phyloP scores from a whole-genome alignment of 2,329 filamentous ascomycete species.

The Hortaea werneckii region DNA sequence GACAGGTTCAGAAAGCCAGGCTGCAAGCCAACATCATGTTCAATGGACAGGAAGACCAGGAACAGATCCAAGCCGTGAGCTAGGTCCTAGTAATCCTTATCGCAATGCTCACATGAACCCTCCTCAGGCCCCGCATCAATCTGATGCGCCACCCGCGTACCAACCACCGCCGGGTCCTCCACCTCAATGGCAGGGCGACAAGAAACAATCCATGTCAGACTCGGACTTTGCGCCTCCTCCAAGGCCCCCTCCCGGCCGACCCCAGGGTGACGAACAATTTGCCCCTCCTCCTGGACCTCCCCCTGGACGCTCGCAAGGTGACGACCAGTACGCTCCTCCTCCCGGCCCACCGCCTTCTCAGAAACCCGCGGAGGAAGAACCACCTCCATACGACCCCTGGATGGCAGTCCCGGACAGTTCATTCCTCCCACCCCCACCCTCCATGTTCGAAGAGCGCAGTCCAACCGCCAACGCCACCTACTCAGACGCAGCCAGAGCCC shows the following conservation, averaged over 20 bases:
- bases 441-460: conserved; percentile 54
- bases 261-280: conserved; percentile 13
- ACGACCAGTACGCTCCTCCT: conserved; percentile 21
- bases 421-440: conserved; percentile 62
- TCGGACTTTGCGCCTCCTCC: conserved; percentile 19
- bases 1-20: not conserved
- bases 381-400: conserved; percentile 61
- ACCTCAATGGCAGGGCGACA: conserved; percentile 15
- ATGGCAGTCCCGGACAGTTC: conserved; percentile 61
- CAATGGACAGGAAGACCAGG: not conserved
- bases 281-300: conserved; percentile 26
- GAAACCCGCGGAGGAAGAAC: conserved; percentile 25
- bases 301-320: conserved; percentile 14
- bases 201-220: conserved; percentile 8
- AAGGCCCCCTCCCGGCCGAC: conserved; percentile 18
- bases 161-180: conserved; percentile 26
- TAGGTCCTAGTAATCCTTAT: conserved; percentile 8
- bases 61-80: conserved; percentile 2
- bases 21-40: conserved; percentile 1
- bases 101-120: conserved; percentile 5
- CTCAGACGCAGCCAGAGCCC: conserved; percentile 53
- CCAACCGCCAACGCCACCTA: conserved; percentile 60
- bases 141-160: conserved; percentile 14
- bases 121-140: conserved; percentile 5
- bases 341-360: conserved; percentile 19